Evolutionary conservation across 163 green algal species (phyloP).

Genomic region (Scenedesmus sp.): DNA sequence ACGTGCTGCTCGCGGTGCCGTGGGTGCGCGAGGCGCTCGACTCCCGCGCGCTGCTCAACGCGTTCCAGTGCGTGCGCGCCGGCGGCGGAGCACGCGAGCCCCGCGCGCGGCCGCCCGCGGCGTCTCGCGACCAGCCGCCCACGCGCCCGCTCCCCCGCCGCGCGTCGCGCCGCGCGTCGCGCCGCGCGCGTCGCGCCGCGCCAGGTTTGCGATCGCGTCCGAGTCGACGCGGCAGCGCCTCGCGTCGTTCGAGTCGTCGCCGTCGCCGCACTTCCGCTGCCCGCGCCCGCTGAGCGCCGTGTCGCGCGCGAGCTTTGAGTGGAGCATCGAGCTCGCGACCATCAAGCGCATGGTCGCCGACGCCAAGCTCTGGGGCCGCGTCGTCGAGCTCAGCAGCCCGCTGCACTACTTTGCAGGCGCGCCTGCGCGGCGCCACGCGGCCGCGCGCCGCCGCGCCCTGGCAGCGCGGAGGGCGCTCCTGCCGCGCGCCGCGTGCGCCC

Average conservation of each 20-base stretch:
- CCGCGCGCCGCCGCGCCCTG: too few species aligned
- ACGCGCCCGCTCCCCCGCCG: too few species aligned
- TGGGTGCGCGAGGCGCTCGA: conserved; percentile 33
- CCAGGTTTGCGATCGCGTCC: conserved; percentile 29
- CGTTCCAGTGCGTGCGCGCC: conserved; percentile 33
- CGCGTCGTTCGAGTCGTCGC: conserved; percentile 5
- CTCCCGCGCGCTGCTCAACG: conserved; percentile 12
- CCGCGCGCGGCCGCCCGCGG: too few species aligned
- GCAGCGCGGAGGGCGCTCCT: too few species aligned
- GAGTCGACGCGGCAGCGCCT: conserved; percentile 37
- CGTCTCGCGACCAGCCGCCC: too few species aligned
- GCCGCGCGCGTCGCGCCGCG: background rate
- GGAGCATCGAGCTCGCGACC: conserved; percentile 34
- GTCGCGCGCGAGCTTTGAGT: conserved; percentile 28
- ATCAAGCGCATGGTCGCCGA: conserved; percentile 47
- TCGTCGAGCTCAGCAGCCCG: conserved; percentile 36
- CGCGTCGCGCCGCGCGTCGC: too few species aligned
- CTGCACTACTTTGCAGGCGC: conserved; percentile 44
- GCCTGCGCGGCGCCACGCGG: background rate
- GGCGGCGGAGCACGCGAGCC: too few species aligned
- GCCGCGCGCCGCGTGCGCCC: background rate
- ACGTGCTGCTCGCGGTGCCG: conserved; percentile 15
- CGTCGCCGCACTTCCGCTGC: conserved; percentile 32
- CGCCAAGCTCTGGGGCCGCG: conserved; percentile 41
- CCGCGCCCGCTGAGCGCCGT: conserved; percentile 27